These are phyloP conservation scores for Ulmus americana DNA, from an alignment of 331 rosid species.

Conservation along the genomic window DNA sequence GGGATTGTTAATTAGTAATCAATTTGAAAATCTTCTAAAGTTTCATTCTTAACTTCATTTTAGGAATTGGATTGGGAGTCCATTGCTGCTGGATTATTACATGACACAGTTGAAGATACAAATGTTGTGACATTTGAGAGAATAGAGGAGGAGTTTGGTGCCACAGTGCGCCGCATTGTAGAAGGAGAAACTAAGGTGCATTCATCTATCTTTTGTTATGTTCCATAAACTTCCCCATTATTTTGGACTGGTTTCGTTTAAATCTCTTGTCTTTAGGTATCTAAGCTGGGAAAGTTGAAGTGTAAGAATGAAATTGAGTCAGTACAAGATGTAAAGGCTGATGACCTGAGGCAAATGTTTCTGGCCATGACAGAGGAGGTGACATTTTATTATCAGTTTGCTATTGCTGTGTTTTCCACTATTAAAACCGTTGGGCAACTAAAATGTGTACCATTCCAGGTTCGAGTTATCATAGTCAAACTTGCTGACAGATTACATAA, in stretches of 20 bases:
- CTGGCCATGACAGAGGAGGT: slow-evolving; percentile 99
- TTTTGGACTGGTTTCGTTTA: slow-evolving; percentile 22
- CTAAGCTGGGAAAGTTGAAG: slow-evolving; percentile 91
- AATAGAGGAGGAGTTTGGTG: slow-evolving; percentile 91
- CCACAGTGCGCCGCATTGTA: slow-evolving; percentile 81
- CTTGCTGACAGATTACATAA: slow-evolving; percentile 93
- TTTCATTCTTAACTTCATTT: slow-evolving; percentile 13
- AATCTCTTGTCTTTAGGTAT: slow-evolving; percentile 51
- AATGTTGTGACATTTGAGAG: slow-evolving; percentile 79
- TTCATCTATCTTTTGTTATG: slow-evolving; percentile 16
- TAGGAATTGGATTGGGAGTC: slow-evolving; percentile 99
- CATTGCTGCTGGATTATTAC: slow-evolving; percentile 92
- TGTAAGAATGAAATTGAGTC: slow-evolving; percentile 70
- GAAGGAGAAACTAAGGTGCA: slow-evolving; percentile 97
- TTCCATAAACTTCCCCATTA: slow-evolving; percentile 15
- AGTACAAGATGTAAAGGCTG: slow-evolving; percentile 92
- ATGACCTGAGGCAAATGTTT: slow-evolving; percentile 95
- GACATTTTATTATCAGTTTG: slow-evolving; percentile 20
- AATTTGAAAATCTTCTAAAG: slow-evolving; percentile 20
- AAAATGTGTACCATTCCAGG: slow-evolving; percentile 47
- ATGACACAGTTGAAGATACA: slow-evolving; percentile 96
- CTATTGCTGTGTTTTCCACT: slow-evolving; percentile 15
- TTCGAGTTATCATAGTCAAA: slow-evolving; percentile 94
- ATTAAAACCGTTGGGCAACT: slow-evolving; percentile 30
- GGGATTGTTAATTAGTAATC: slow-evolving; percentile 11